Conservation (phyloP, 2,329 filamentous ascomycete species). For the Claviceps citrina region DNA sequence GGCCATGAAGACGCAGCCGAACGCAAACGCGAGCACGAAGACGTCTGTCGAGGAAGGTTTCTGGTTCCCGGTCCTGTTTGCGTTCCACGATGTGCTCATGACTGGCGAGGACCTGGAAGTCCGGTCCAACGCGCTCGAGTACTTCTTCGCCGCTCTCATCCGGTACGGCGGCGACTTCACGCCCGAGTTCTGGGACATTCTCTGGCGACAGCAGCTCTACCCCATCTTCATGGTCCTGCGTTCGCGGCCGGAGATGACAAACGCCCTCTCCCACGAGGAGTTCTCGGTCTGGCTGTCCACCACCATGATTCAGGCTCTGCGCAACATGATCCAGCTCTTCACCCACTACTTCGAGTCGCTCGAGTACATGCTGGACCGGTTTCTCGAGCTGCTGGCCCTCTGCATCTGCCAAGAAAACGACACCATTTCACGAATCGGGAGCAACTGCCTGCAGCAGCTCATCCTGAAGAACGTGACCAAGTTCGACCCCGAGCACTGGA, state of each 20-base stretch:
- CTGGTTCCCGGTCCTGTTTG: slow-evolving; percentile 96
- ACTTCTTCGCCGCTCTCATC: slow-evolving; percentile 88
- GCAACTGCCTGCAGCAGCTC: slow-evolving; percentile 91
- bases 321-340: slow-evolving; percentile 97
- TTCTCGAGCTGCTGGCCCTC: slow-evolving; percentile 80
- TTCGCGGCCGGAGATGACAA: slow-evolving; percentile 90
- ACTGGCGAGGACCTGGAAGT: slow-evolving; percentile 97
- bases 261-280: slow-evolving; percentile 89
- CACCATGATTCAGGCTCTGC: slow-evolving; percentile 95
- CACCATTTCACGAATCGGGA: slow-evolving; percentile 92
- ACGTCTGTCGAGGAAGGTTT: slow-evolving; percentile 93
- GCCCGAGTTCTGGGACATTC: slow-evolving; percentile 90
- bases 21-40: slow-evolving; percentile 43
- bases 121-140: slow-evolving; percentile 76
- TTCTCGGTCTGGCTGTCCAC: slow-evolving; percentile 97
- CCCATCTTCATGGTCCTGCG: slow-evolving; percentile 97
- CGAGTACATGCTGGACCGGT: slow-evolving; percentile 97
- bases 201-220: slow-evolving; percentile 92
- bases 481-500: slow-evolving; percentile 77
- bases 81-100: slow-evolving; percentile 98
- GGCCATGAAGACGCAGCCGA: slow-evolving; percentile 35
- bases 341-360: slow-evolving; percentile 95
- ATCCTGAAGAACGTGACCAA: slow-evolving; percentile 94
- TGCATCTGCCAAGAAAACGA: slow-evolving; percentile 99
- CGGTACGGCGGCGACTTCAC: slow-evolving; percentile 85